A percentile compares a stretch with the other conserved stretches of the same genome.
Evolutionary conservation across 2,329 filamentous ascomycete species (phyloP).

Genomic region (Macroventuria anomochaeta): DNA sequence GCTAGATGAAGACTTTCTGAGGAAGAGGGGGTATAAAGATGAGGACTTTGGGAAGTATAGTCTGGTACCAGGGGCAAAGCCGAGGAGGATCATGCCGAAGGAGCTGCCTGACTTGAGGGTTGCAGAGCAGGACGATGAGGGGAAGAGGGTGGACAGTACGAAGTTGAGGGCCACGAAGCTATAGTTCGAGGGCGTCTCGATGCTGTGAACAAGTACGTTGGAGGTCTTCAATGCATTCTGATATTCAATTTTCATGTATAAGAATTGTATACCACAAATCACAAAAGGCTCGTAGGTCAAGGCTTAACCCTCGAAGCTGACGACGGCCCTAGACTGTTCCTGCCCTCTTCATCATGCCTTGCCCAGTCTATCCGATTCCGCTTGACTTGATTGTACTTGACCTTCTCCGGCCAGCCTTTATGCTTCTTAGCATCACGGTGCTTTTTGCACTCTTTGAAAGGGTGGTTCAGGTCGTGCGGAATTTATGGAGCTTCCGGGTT

Average conservation of each 20-base stretch:
- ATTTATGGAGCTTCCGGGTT: not conserved
- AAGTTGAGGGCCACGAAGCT: slow-evolving; percentile 33
- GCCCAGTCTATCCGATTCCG: no score
- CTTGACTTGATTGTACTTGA: no score
- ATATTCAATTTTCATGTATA: no score
- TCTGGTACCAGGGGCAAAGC: slow-evolving; percentile 67
- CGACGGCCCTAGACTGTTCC: no score
- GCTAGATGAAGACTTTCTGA: slow-evolving; percentile 82
- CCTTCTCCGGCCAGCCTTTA: not conserved
- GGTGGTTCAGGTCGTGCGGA: not conserved
- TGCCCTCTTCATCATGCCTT: no score
- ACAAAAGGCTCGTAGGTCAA: no score
- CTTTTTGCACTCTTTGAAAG: not conserved
- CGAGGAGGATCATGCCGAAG: slow-evolving; percentile 79
- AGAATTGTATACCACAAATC: no score
- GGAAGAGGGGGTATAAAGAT: slow-evolving; percentile 63
- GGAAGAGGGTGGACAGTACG: slow-evolving; percentile 71
- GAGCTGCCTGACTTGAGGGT: slow-evolving; percentile 73
- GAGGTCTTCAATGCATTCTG: no score
- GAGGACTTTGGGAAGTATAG: slow-evolving; percentile 76
- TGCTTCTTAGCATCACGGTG: not conserved
- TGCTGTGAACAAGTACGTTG: no score
- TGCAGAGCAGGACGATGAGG: slow-evolving; percentile 81
- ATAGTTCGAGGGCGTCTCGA: no score
- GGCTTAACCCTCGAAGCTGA: no score